Evolutionary conservation across 2,329 filamentous ascomycete genomes (phyloP).

Genomic region (Akanthomyces muscarius): DNA sequence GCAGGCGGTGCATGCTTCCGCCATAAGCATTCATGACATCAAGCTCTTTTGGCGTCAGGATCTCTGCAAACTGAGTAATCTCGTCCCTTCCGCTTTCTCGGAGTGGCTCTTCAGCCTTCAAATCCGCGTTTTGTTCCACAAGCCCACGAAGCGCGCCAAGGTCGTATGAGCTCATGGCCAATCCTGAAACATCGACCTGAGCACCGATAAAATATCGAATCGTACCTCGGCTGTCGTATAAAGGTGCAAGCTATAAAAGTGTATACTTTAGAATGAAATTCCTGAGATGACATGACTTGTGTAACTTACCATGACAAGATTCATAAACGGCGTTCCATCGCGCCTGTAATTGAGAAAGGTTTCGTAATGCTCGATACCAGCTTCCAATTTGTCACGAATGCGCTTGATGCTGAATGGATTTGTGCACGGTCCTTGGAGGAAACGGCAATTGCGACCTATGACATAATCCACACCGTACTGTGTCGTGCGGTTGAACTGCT

Average conservation of each 20-base stretch:
- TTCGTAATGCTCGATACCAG: slow-evolving; percentile 67
- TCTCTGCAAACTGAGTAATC: slow-evolving; percentile 62
- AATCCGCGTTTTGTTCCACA: slow-evolving; percentile 18
- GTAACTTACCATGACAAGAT: slow-evolving; percentile 47
- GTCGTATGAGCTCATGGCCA: slow-evolving; percentile 60
- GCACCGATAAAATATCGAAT: slow-evolving; percentile 65
- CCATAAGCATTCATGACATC: slow-evolving; percentile 59
- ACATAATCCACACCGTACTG: slow-evolving; percentile 64
- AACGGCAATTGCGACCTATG: slow-evolving; percentile 73
- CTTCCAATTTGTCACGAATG: slow-evolving; percentile 56
- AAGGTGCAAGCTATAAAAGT: slow-evolving; percentile 42
- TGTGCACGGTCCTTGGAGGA: slow-evolving; percentile 71
- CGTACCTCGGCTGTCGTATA: slow-evolving; percentile 60
- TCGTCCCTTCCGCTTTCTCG: slow-evolving; percentile 47
- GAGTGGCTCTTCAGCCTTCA: slow-evolving; percentile 5
- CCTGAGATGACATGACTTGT: slow-evolving; percentile 29
- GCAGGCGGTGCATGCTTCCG: slow-evolving; percentile 55
- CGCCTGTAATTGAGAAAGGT: slow-evolving; percentile 73
- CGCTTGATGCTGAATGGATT: slow-evolving; percentile 59
- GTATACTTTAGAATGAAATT: slow-evolving; percentile 47
- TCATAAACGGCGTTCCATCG: slow-evolving; percentile 76
- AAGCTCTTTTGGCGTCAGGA: slow-evolving; percentile 64
- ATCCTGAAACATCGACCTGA: slow-evolving; percentile 63
- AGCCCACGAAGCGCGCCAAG: slow-evolving; percentile 57
- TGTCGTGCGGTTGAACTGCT: slow-evolving; percentile 69